A percentile compares a stretch with the other conserved stretches of the same genome.
phyloP scores from a whole-genome alignment of 441 rosid genomes.

The Adansonia rubrostipa region DNA sequence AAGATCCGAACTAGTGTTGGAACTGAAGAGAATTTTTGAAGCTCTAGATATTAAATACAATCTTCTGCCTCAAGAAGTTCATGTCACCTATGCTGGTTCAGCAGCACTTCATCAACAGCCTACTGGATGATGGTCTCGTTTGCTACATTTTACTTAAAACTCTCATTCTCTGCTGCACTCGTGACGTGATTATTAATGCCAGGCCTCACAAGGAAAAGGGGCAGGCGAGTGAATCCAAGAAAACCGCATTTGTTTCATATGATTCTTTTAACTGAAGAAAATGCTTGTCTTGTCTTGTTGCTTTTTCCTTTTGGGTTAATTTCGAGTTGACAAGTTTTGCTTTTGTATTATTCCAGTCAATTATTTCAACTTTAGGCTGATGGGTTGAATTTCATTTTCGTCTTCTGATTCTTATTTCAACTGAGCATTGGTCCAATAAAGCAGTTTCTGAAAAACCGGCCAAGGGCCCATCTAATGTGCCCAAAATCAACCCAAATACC shows the following conservation, averaged over 20 bases:
- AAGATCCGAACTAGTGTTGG: slow-evolving; percentile 48
- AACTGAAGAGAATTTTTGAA: slow-evolving; percentile 48
- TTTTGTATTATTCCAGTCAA: background rate
- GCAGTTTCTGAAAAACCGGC: no score
- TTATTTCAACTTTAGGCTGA: background rate
- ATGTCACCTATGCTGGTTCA: slow-evolving; percentile 32
- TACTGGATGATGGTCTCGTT: slow-evolving; percentile 22
- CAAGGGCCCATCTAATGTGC: no score
- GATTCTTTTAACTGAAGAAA: background rate
- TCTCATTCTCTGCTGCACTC: background rate
- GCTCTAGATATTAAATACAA: slow-evolving; percentile 39
- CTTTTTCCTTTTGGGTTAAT: background rate
- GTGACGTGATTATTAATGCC: background rate
- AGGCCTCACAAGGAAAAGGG: background rate
- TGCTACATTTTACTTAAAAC: background rate
- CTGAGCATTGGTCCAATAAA: background rate
- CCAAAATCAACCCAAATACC: no score
- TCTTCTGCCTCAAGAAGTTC: slow-evolving; percentile 46
- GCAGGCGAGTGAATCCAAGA: background rate
- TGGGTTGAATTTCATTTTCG: background rate
- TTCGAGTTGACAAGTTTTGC: no score
- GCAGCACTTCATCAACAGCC: slow-evolving; percentile 10
- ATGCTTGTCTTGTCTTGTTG: no score
- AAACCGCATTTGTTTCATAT: background rate
- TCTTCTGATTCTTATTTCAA: background rate